Base-by-base conservation (phyloP, 345 rosid species). In the Camelina laxa region DNA sequence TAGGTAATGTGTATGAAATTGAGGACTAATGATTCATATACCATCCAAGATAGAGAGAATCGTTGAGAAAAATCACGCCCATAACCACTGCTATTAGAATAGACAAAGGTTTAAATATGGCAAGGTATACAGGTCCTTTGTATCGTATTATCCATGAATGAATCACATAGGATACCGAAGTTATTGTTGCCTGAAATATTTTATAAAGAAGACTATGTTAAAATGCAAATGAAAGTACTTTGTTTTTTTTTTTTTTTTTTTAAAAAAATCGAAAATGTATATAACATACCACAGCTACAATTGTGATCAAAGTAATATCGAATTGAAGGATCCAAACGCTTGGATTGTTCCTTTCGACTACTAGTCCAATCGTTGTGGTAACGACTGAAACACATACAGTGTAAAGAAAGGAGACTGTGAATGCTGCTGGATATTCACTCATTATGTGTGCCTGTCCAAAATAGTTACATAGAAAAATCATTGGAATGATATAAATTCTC, bases 361-460 rank as follows among this genome's bases (percentile, higher is more conserved):
- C 38, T 36, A 85, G 81, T 6, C 88, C 86, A 50, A 81, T 36
- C 7, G 86, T 81, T 9, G 87, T 87, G 60, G 83, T 59, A 9
- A 84, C 49, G 78, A 85, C 82, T n/a, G 63, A 73, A 63, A 85
- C 98, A 10, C 58, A 65, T 31, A 86, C 15, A 74, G 83, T 82
- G 77, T 90, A 90, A 11, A 81, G 80, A 83, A 86, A 90, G 39
- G 87, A 79, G 14, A 90, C 93, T 0, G 87, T 89, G 11, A 86
- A 50, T 44, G 89, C 93, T 41, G 88, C 88, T 0, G 96, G 96
- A 83, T 90, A 92, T 64, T 79, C 87, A 78, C 82, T 82, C 93
- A 92, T 83, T 70, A 87, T 85, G 33, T 89, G 87, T 31, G 89
- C 76, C 95, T 92, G 76, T 56, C 62, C 62, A 72, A 72, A 15